Conservation (phyloP, 2,329 filamentous ascomycete genomes). For the Dryadomyces quercivorus region DNA sequence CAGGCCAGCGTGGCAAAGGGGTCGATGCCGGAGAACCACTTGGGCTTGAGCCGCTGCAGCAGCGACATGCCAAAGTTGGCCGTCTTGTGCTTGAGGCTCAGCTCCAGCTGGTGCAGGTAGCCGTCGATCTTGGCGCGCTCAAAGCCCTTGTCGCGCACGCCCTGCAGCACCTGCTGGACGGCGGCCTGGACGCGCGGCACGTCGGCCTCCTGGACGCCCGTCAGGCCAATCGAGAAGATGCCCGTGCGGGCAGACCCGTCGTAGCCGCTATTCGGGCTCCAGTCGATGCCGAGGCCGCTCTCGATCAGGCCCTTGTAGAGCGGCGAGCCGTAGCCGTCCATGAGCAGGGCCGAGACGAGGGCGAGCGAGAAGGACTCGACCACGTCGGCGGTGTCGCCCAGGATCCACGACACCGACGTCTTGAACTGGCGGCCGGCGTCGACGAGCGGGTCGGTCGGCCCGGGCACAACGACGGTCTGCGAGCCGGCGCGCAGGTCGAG, state of each 20-base stretch:
- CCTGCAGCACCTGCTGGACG: constrained; percentile 59
- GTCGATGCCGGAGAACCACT: constrained; percentile 93
- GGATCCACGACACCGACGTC: constrained; percentile 86
- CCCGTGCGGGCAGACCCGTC: constrained; percentile 65
- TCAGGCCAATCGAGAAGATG: constrained; percentile 83
- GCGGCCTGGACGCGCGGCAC: constrained; percentile 64
- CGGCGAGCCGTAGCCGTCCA: constrained; percentile 92
- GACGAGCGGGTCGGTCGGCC: constrained; percentile 77
- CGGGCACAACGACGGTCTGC: constrained; percentile 56
- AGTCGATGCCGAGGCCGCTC: constrained; percentile 80
- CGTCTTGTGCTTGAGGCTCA: constrained; percentile 92
- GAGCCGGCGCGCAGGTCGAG: constrained; percentile 56
- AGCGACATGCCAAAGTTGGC: constrained; percentile 88
- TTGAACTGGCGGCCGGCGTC: constrained; percentile 82
- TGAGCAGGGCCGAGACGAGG: constrained; percentile 69
- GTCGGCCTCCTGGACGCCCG: constrained; percentile 73
- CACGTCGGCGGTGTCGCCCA: constrained; percentile 70
- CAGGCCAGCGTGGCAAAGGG: constrained; percentile 85
- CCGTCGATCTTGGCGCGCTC: constrained; percentile 86
- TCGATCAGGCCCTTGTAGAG: constrained; percentile 84
- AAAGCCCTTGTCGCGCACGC: constrained; percentile 65
- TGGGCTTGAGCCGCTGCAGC: constrained; percentile 75
- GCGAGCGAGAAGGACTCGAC: constrained; percentile 81
- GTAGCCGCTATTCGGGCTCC: constrained; percentile 88
- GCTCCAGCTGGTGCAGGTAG: constrained; percentile 83